A percentile compares a stretch with the other conserved stretches of the same genome.
Evolutionary conservation across 2,329 filamentous ascomycete genomes (phyloP).

Genomic region (Pyrenophora graminea): DNA sequence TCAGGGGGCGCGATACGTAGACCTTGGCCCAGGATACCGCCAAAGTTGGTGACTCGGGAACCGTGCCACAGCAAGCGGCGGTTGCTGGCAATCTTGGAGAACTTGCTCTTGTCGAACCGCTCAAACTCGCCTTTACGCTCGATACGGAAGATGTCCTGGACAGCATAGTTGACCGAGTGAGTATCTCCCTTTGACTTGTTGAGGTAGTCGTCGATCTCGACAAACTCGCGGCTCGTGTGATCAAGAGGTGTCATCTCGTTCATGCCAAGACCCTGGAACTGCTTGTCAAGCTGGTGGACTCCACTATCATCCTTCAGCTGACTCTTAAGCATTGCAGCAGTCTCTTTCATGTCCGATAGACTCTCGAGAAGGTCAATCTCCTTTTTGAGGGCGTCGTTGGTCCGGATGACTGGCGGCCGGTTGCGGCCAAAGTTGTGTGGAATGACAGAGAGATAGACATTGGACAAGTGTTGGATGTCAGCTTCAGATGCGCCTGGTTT

Average conservation of each 20-base stretch:
- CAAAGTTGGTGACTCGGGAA: slow-evolving; percentile 80
- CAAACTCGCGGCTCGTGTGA: slow-evolving; percentile 64
- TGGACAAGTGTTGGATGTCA: slow-evolving; percentile 69
- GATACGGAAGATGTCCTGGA: slow-evolving; percentile 82
- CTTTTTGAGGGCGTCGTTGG: slow-evolving; percentile 64
- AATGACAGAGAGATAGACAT: slow-evolving; percentile 79
- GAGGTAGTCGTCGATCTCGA: slow-evolving; percentile 69
- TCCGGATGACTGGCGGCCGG: slow-evolving; percentile 69
- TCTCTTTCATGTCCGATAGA: slow-evolving; percentile 83
- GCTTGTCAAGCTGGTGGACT: slow-evolving; percentile 70
- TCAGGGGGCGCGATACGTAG: slow-evolving; percentile 87
- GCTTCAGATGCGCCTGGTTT: slow-evolving; percentile 51
- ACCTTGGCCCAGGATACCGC: slow-evolving; percentile 84
- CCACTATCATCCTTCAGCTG: slow-evolving; percentile 53
- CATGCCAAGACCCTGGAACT: slow-evolving; percentile 72
- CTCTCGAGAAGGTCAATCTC: slow-evolving; percentile 82
- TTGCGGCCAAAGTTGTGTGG: slow-evolving; percentile 79
- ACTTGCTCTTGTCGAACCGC: slow-evolving; percentile 65
- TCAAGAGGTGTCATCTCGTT: slow-evolving; percentile 76
- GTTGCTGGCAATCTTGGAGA: slow-evolving; percentile 62
- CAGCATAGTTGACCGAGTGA: slow-evolving; percentile 63
- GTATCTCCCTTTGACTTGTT: slow-evolving; percentile 67
- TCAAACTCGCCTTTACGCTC: slow-evolving; percentile 72
- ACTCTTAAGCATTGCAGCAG: slow-evolving; percentile 76
- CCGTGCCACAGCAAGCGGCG: slow-evolving; percentile 86